A percentile compares a stretch with the other conserved stretches of the same genome.
These are phyloP conservation scores for Curvularia sp. DNA, from an alignment of 2,329 filamentous ascomycete species.

Conservation along the genomic window DNA sequence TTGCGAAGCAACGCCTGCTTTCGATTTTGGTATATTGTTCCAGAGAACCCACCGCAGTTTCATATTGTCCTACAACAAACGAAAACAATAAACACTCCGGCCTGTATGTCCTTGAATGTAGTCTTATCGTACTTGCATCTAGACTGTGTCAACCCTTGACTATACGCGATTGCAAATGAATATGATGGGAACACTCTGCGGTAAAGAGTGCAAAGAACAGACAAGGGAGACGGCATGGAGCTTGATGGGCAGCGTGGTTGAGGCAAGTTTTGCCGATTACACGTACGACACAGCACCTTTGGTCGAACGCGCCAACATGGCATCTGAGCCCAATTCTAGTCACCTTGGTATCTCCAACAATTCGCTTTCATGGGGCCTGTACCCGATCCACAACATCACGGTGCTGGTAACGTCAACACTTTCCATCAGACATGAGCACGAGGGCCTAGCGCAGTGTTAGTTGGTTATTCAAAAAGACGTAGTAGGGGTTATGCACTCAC, in stretches of 20 bases:
- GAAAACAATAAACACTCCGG: no score
- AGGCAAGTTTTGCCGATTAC: slow-evolving; percentile 5
- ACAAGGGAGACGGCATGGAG: neutral
- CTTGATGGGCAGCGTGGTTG: neutral
- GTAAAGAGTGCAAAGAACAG: neutral
- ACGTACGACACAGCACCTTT: neutral
- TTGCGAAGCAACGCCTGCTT: neutral
- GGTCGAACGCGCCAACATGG: neutral
- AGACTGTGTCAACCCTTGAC: no score
- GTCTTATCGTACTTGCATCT: no score
- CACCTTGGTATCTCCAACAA: neutral
- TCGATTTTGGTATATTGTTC: neutral
- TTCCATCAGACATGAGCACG: neutral
- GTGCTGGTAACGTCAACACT: neutral
- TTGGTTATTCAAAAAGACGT: neutral
- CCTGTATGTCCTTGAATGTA: no score
- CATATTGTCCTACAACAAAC: no score
- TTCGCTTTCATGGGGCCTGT: neutral
- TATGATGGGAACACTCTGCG: no score
- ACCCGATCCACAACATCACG: neutral
- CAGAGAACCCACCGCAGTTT: neutral
- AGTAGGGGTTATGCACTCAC: slow-evolving; percentile 20
- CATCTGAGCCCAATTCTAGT: neutral
- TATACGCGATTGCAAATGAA: no score
- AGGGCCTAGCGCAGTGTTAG: neutral